Conservation (phyloP, 1,139 yeast genomes). For the Zygosaccharomyces sapae region DNA sequence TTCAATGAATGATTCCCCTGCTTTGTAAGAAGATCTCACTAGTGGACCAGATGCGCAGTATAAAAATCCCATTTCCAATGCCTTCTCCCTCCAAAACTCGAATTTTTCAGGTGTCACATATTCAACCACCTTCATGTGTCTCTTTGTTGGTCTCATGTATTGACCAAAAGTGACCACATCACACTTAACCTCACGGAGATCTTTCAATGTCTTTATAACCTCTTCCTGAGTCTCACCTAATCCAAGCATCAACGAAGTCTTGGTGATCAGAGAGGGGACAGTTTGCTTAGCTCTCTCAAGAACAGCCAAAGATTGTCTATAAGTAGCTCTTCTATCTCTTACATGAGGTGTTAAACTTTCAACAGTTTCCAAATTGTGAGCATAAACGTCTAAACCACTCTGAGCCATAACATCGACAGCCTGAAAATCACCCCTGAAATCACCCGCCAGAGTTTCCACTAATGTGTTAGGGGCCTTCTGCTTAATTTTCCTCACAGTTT, state of each 20-base stretch:
- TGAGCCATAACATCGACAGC: conserved; percentile 79
- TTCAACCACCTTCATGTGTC: conserved; percentile 97
- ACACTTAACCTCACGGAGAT: conserved; percentile 70
- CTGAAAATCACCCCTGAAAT: conserved; percentile 83
- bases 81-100: conserved; percentile 85
- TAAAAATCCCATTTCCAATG: conserved; percentile 80
- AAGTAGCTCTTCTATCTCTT: conserved; percentile 94
- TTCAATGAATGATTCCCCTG: conserved; percentile 97
- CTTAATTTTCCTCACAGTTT: conserved; percentile 80
- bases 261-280: conserved; percentile 75
- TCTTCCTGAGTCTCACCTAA: conserved; percentile 95
- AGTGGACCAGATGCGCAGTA: conserved; percentile 97
- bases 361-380: conserved; percentile 95
- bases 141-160: conserved; percentile 97
- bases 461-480: conserved; percentile 83
- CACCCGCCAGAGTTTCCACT: conserved; percentile 93
- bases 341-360: conserved; percentile 92
- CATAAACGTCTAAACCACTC: conserved; percentile 92
- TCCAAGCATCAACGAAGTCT: conserved; percentile 94
- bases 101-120: conserved; percentile 93
- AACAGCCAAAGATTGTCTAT: conserved; percentile 79
- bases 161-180: conserved; percentile 99
- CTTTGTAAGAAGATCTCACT: conserved; percentile 96
- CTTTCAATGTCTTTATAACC: conserved; percentile 65
- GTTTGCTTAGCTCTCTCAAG: conserved; percentile 74